A percentile compares a stretch with the other conserved stretches of the same genome.
Conservation (phyloP, 192 early-diverging fungal genomes). For the Neocallimastix lanati region DNA sequence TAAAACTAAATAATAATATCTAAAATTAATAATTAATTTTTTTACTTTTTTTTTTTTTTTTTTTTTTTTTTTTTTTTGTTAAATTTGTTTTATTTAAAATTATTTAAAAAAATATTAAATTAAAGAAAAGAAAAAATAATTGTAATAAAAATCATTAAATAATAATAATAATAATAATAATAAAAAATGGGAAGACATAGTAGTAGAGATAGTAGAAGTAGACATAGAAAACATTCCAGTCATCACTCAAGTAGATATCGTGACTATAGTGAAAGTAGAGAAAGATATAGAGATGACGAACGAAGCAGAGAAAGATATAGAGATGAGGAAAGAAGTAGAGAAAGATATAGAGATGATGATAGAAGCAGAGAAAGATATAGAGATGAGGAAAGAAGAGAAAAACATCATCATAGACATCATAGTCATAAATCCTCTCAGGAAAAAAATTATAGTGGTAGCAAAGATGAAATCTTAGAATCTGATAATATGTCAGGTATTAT, state of each 20-base stretch:
- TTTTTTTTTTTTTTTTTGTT: no score
- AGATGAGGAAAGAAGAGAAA: slow-evolving; percentile 11
- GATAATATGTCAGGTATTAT: neutral
- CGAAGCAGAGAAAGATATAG: slow-evolving; percentile 3
- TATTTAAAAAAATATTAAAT: no score
- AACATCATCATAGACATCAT: slow-evolving; percentile 14
- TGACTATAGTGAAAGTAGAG: neutral
- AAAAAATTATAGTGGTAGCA: slow-evolving; percentile 10
- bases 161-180: no score
- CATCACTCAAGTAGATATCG: neutral
- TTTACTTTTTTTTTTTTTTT: no score
- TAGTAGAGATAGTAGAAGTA: neutral
- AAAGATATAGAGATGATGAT: slow-evolving; percentile 8
- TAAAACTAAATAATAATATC: no score
- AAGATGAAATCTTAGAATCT: slow-evolving; percentile 11
- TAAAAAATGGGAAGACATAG: neutral
- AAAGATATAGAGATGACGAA: neutral
- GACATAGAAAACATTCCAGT: neutral
- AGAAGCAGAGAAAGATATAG: slow-evolving; percentile 1
- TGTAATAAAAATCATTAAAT: no score
- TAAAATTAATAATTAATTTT: no score
- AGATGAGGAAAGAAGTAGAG: slow-evolving; percentile 5
- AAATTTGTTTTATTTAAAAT: no score
- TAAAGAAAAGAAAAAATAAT: no score
- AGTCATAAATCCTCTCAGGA: slow-evolving; percentile 9